Conservation (phyloP, 495 filamentous ascomycete genomes). For the Tuber melanosporum region DNA sequence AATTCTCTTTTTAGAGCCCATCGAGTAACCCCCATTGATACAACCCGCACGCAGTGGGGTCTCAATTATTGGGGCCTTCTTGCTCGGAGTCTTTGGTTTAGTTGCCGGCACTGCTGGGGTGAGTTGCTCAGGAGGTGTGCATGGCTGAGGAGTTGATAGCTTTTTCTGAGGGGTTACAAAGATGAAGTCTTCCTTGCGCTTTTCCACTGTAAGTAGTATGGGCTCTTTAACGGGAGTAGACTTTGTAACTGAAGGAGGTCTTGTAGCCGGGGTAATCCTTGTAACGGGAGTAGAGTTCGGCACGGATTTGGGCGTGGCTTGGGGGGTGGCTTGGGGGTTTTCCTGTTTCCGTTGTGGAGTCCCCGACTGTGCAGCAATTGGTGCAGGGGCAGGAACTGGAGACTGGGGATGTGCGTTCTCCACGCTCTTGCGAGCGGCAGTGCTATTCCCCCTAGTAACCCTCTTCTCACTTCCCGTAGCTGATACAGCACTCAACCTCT, state of each 20-base stretch:
- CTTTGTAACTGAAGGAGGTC: neutral
- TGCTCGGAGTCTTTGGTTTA: slow-evolving; percentile 32
- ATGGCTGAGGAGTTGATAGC: slow-evolving; percentile 13
- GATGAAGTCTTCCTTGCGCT: slow-evolving; percentile 13
- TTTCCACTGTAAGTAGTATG: neutral
- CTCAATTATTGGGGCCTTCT: slow-evolving; percentile 24
- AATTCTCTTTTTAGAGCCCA: slow-evolving; percentile 31
- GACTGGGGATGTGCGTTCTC: neutral
- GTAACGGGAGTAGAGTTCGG: slow-evolving; percentile 8
- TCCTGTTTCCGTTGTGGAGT: slow-evolving; percentile 8
- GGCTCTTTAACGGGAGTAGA: neutral
- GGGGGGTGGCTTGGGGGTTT: slow-evolving; percentile 8
- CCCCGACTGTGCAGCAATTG: neutral
- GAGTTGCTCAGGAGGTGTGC: slow-evolving; percentile 29
- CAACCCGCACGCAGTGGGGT: slow-evolving; percentile 20
- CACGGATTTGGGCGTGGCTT: slow-evolving; percentile 5
- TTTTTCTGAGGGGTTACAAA: slow-evolving; percentile 35
- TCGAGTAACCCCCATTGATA: slow-evolving; percentile 27
- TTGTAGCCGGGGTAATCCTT: neutral
- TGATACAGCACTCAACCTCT: slow-evolving; percentile 18
- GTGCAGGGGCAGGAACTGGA: neutral
- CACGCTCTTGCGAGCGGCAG: slow-evolving; percentile 14
- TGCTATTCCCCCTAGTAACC: slow-evolving; percentile 21
- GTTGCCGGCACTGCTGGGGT: slow-evolving; percentile 17
- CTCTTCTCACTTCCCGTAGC: slow-evolving; percentile 8